Evolutionary conservation across 805 yeast species (phyloP), one percentile per base, ranked within the genome.

Genomic region (Danielia oregonensis): DNA sequence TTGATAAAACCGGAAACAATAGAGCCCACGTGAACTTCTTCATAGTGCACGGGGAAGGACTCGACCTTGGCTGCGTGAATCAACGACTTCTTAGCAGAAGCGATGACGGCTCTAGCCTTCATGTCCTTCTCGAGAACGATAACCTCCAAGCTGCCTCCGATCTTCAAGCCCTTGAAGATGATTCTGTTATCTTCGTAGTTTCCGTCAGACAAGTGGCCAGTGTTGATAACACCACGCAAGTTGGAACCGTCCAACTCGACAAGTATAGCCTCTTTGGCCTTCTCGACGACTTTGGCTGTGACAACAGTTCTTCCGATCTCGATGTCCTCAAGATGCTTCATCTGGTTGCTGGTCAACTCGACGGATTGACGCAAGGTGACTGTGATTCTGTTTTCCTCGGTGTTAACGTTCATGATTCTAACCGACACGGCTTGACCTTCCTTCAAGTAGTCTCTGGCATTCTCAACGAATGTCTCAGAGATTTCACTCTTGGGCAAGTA

Each of bases 401-500:
- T 55, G 46, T 83, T 79, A 26, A 82, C 76, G 24, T 68, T 62
- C 26, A 81, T 49, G 12, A 93, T 65, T 48, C 81, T 77, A 6
- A 86, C 94, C 16, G 47, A 49, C 24, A 93, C 81, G 1, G 96
- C 81, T 61, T 93, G 97, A 4, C 95, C 96, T 11, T 84, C 53
- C 44, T 78, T 79, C 48, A 91, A 72, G 57, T 82, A 83, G 46
- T 88, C 91, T 45, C 74, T 76, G 13, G 96, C 88, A 36, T 78
- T 76, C 33, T 69, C 72, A 25, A 89, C 93, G 55, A 75, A 86
- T 1, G 95, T 79, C 61, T 93, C 97, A 35, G 94, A 82, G 50
- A 93, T 85, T 64, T 93, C 97, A 35, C 81, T 68, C 44, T 80
- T 78, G 19, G 98, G 97, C 41, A 93, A 66, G 55, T 78, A 89